These are phyloP conservation scores for Macrocystidia cucumis DNA, from an alignment of 1,284 basidiomycete species.

Conservation along the genomic window DNA sequence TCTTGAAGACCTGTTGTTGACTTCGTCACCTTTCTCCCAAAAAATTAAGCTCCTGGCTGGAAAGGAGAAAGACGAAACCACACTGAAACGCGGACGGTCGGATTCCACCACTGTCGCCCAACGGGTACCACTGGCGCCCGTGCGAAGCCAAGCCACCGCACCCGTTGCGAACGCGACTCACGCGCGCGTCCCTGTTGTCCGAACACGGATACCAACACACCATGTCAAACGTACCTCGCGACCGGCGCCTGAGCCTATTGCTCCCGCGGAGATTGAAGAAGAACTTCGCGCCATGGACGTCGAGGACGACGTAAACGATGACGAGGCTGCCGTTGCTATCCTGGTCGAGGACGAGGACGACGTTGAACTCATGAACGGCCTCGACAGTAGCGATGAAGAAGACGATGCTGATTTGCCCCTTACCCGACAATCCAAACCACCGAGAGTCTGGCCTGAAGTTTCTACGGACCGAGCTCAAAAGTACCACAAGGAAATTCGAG, in stretches of 20 bases:
- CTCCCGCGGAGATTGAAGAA: conserved; percentile 21
- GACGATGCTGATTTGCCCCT: conserved; percentile 18
- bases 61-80: conserved; percentile 51
- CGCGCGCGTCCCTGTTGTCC: conserved; percentile 29
- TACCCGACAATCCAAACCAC: conserved; percentile 25
- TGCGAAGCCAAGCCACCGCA: conserved; percentile 33
- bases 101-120: conserved; percentile 52
- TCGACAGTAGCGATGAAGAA: conserved; percentile 37
- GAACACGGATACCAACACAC: conserved; percentile 28
- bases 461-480: conserved; percentile 48
- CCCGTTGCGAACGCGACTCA: conserved; percentile 28
- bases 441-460: conserved; percentile 64
- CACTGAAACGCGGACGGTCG: conserved; percentile 58
- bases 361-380: conserved; percentile 48
- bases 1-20: no score
- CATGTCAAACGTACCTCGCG: conserved; percentile 34
- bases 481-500: conserved; percentile 54
- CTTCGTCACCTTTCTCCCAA: conserved; percentile 6
- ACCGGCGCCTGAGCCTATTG: conserved; percentile 17
- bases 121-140: conserved; percentile 59
- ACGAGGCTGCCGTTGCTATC: conserved; percentile 24
- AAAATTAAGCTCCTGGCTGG: conserved; percentile 28
- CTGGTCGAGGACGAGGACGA: conserved; percentile 43
- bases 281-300: conserved; percentile 50
- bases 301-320: conserved; percentile 34